phyloP scores from a whole-genome alignment of 164 flowering plant species.

The Brasenia schreberi region DNA sequence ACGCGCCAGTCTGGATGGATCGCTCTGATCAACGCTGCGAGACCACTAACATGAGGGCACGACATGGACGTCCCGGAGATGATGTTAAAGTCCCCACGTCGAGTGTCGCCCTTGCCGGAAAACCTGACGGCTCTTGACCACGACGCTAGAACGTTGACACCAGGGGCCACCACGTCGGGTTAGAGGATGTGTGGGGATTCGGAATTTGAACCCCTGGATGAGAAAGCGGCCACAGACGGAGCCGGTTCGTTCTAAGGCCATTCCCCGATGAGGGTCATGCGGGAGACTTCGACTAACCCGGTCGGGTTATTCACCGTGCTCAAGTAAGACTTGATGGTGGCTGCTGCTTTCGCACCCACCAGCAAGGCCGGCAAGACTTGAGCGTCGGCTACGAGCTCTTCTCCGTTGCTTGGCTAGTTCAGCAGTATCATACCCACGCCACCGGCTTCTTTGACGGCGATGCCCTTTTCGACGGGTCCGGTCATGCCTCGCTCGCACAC shows the following conservation, averaged over 20 bases:
- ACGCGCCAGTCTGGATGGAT: conserved; percentile 44
- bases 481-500: conserved; percentile 27
- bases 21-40: conserved; percentile 33
- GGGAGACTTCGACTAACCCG: conserved; percentile 22
- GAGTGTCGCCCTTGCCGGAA: conserved; percentile 12
- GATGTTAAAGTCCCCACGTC: conserved; percentile 38
- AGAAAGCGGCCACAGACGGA: conserved; percentile 37
- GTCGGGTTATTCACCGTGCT: conserved; percentile 8
- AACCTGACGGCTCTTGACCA: conserved; percentile 32
- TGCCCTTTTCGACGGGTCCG: conserved; percentile 20
- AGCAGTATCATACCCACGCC: conserved; percentile 37
- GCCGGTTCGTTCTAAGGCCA: conserved; percentile 17
- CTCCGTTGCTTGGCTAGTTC: conserved; percentile 17
- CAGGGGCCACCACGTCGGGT: conserved; percentile 62
- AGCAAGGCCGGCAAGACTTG: conserved; percentile 28
- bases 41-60: conserved; percentile 26
- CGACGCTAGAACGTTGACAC: conserved; percentile 55
- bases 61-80: conserved; percentile 65
- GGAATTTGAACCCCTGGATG: conserved; percentile 44
- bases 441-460: conserved; percentile 29
- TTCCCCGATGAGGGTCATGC: conserved; percentile 5
- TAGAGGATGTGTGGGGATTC: conserved; percentile 23
- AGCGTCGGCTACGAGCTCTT: conserved; percentile 29
- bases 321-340: conserved; percentile 12
- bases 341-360: conserved; percentile 18